Conservation (phyloP, 108 stramenopile species). For the Schizochytrium sp. region DNA sequence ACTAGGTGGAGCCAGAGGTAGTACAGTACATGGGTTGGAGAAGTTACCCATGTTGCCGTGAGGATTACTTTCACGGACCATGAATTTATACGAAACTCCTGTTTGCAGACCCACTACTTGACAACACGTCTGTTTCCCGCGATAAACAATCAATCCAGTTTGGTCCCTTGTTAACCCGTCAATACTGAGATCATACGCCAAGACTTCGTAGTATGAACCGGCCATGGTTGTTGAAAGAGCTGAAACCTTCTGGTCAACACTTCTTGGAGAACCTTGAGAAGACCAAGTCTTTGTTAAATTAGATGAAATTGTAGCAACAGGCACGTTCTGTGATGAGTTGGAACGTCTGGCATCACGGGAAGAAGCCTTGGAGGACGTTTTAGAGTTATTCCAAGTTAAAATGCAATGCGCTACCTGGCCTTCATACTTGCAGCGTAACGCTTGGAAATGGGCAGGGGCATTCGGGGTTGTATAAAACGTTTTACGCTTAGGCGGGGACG, state of each 20-base stretch:
- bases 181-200: background rate
- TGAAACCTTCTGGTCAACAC: background rate
- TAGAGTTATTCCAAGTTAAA: background rate
- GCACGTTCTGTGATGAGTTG: background rate
- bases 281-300: background rate
- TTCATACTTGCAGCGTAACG: background rate
- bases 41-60: background rate
- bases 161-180: background rate
- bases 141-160: background rate
- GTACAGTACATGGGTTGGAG: background rate
- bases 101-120: slow-evolving; percentile 9
- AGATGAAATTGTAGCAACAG: slow-evolving; percentile 28
- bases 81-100: background rate
- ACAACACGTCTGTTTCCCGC: background rate
- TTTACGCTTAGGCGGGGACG: background rate
- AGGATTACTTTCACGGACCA: background rate
- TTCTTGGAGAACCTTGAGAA: background rate
- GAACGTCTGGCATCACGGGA: background rate
- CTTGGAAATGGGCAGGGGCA: background rate
- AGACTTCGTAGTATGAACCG: background rate
- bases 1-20: background rate
- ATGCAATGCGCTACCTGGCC: background rate
- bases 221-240: background rate
- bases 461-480: slow-evolving; percentile 7
- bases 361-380: background rate